These are phyloP conservation scores for Albatrellus sp. DNA, from an alignment of 1,284 basidiomycete genomes.

Conservation along the genomic window DNA sequence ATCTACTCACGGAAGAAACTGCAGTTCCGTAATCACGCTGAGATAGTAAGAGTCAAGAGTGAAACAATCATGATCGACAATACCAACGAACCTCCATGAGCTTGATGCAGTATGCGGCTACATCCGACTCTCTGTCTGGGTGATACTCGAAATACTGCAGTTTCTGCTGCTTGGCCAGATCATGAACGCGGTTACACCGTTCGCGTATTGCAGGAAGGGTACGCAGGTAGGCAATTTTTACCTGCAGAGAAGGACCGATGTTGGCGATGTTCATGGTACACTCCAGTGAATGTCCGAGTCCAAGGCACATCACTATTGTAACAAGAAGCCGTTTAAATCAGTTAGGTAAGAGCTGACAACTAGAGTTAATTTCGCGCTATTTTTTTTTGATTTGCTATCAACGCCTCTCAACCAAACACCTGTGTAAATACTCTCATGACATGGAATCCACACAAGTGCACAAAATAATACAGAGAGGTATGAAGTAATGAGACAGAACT, in stretches of 20 bases:
- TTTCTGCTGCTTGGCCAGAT: slow-evolving; percentile 59
- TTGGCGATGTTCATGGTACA: slow-evolving; percentile 21
- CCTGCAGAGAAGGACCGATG: slow-evolving; percentile 16
- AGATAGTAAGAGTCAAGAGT: background rate
- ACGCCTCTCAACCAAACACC: too few relatives aligned
- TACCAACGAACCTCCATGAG: slow-evolving; percentile 58
- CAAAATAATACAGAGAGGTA: too few relatives aligned
- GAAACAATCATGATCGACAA: background rate
- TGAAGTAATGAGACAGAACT: background rate
- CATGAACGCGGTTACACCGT: slow-evolving; percentile 69
- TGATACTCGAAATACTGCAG: slow-evolving; percentile 83
- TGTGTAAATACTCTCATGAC: too few relatives aligned
- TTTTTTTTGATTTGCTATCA: too few relatives aligned
- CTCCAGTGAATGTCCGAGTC: too few relatives aligned
- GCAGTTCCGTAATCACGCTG: slow-evolving; percentile 76
- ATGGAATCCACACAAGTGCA: too few relatives aligned
- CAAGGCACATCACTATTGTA: too few relatives aligned
- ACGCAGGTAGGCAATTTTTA: slow-evolving; percentile 63
- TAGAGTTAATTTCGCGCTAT: too few relatives aligned
- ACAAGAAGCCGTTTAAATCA: too few relatives aligned
- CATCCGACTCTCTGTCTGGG: slow-evolving; percentile 57
- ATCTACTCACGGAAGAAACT: slow-evolving; percentile 43
- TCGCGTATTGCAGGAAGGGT: slow-evolving; percentile 83
- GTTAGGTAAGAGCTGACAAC: too few relatives aligned
- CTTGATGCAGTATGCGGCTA: slow-evolving; percentile 70